These are phyloP conservation scores for Cornus controversa DNA, from an alignment of 148 eudicot species.

Conservation along the genomic window DNA sequence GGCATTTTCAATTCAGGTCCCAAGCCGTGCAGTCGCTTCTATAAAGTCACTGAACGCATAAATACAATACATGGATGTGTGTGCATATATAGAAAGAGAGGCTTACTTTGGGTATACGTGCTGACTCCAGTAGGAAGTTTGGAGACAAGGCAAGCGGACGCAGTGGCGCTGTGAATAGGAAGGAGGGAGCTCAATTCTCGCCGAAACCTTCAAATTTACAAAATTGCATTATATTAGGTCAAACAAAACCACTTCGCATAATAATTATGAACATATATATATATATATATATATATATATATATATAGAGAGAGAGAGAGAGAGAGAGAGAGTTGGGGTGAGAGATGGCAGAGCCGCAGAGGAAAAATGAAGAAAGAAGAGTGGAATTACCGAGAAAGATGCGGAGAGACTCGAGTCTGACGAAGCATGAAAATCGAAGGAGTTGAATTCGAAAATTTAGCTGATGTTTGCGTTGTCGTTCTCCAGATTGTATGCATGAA, in stretches of 20 bases:
- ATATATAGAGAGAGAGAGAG: no score
- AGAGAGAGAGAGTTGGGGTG: no score
- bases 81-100: not conserved
- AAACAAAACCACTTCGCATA: not conserved
- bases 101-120: not conserved
- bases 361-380: not conserved
- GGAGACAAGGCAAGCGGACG: slow-evolving; percentile 21
- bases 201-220: slow-evolving; percentile 1
- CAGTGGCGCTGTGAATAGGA: slow-evolving; percentile 15
- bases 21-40: no score
- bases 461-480: not conserved
- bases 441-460: slow-evolving; percentile 3
- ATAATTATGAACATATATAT: not conserved
- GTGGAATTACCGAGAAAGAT: not conserved
- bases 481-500: not conserved
- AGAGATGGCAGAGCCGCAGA: no score
- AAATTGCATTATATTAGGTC: not conserved
- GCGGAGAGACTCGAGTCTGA: slow-evolving; percentile 12
- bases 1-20: not conserved
- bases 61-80: not conserved
- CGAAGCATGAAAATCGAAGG: not conserved
- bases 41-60: no score
- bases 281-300: no score
- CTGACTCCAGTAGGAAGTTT: slow-evolving; percentile 12
- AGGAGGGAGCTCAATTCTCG: slow-evolving; percentile 20